Base-by-base conservation (phyloP, 306 rosid genomes). In the Dryas drummondii region DNA sequence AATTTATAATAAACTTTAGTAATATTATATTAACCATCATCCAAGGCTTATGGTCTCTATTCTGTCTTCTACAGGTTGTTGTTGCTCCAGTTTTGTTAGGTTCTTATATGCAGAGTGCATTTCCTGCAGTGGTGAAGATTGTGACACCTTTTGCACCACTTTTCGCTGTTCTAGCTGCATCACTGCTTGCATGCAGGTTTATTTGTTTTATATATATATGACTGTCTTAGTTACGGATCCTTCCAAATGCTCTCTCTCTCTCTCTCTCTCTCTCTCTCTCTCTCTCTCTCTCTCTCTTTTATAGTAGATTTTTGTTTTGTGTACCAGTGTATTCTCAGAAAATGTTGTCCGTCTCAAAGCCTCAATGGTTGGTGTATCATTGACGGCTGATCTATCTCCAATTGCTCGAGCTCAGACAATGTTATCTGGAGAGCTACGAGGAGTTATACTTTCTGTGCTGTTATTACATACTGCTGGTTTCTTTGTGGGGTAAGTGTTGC, bases 111-210 rank as follows among this genome's bases (percentile, higher is more conserved):
- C 80, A 84, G 68, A 84, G 73, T n/a, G 59, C 64, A 15, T 81
- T 81, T 78, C 88, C 88, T 27, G 62, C 73, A 0, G 66, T 58
- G 5, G 85, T 84, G 65, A 81, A 78, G 60, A 5, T 32, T 62
- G 70, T 66, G 61, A 53, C 58, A 15, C 85, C 88, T 17, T 84
- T 74, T 46, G 62, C 88, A 59, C 88, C 85, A 52, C 83, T 84
- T 52, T 70, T 84, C 52, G 88, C 83, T 27, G 88, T 81, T 59
- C 78, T 84, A 58, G 75, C 81, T 59, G 66, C 88, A 3, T 81
- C 88, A 26, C 78, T 84, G 59, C 83, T 84, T 4, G 87, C 87
- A 14, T 77, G 87, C 87, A 80, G 87, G 87, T 84, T 56, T 46
- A 6, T 41, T 27, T 76, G 56, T 68, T 73, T 12, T 45, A 12